phyloP scores from a whole-genome alignment of 495 filamentous ascomycete species.

The Aspergillus egyptiacus region DNA sequence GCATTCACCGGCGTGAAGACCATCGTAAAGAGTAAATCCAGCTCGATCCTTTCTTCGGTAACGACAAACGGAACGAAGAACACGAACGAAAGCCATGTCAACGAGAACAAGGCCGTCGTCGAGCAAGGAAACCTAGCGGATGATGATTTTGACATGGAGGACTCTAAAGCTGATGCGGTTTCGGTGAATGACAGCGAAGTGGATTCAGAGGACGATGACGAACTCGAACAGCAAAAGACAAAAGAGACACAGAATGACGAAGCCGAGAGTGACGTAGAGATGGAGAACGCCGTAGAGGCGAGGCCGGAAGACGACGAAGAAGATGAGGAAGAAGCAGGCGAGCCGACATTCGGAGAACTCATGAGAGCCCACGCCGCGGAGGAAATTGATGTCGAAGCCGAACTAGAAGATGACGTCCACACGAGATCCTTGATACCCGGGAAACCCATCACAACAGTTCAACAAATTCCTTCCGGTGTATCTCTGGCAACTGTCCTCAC shows the following conservation, averaged over 20 bases:
- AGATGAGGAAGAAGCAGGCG: constrained; percentile 46
- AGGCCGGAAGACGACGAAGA: constrained; percentile 31
- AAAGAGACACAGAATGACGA: constrained; percentile 29
- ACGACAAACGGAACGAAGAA: constrained; percentile 57
- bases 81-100: constrained; percentile 54
- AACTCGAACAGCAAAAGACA: constrained; percentile 30
- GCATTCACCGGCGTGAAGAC: constrained; percentile 42
- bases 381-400: constrained; percentile 69
- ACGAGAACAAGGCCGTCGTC: constrained; percentile 72
- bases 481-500: constrained; percentile 86
- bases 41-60: constrained; percentile 34
- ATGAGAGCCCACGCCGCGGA: constrained; percentile 62
- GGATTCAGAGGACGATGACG: constrained; percentile 35
- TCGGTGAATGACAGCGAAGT: constrained; percentile 34
- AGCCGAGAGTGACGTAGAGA: constrained; percentile 39
- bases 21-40: constrained; percentile 42
- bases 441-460: constrained; percentile 34
- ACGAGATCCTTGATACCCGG: constrained; percentile 35
- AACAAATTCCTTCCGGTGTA: constrained; percentile 61
- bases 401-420: constrained; percentile 38
- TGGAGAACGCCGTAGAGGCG: constrained; percentile 33
- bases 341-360: constrained; percentile 85
- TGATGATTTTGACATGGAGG: constrained; percentile 49
- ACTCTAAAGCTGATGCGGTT: constrained; percentile 33
- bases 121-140: constrained; percentile 34